phyloP scores from a whole-genome alignment of 805 yeast species.

The Scheffersomyces stipitis region DNA sequence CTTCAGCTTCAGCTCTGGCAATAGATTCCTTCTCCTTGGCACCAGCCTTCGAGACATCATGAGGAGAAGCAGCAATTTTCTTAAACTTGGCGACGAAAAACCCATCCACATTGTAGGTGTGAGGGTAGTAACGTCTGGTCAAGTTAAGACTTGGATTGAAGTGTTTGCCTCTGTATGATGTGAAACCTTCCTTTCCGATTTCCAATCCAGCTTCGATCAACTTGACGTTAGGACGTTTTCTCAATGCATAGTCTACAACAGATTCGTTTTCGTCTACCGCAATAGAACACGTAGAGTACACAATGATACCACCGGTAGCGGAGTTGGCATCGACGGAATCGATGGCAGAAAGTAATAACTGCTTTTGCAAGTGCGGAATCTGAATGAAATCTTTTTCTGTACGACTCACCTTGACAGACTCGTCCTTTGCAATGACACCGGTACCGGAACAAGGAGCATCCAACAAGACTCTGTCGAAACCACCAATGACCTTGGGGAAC shows the following conservation, averaged over 20 bases:
- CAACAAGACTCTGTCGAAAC: constrained; percentile 88
- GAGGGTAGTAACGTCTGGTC: constrained; percentile 97
- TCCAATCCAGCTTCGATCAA: constrained; percentile 88
- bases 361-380: constrained; percentile 95
- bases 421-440: constrained; percentile 98
- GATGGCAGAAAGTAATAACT: constrained; percentile 87
- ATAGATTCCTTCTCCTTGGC: constrained; percentile 80
- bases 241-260: constrained; percentile 95
- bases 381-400: constrained; percentile 96
- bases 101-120: constrained; percentile 97
- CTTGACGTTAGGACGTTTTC: constrained; percentile 94
- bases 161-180: constrained; percentile 88
- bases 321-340: constrained; percentile 96
- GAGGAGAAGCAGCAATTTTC: constrained; percentile 84
- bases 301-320: constrained; percentile 88
- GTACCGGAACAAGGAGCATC: constrained; percentile 99
- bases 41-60: constrained; percentile 82
- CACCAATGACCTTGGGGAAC: constrained; percentile 97
- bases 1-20: constrained; percentile 80
- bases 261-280: constrained; percentile 98
- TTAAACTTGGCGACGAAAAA: constrained; percentile 96
- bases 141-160: constrained; percentile 74
- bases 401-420: constrained; percentile 87
- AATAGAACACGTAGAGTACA: constrained; percentile 97
- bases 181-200: constrained; percentile 95